These are phyloP conservation scores for Smittium culicis DNA, from an alignment of 371 early-diverging fungal species.

Conservation along the genomic window DNA sequence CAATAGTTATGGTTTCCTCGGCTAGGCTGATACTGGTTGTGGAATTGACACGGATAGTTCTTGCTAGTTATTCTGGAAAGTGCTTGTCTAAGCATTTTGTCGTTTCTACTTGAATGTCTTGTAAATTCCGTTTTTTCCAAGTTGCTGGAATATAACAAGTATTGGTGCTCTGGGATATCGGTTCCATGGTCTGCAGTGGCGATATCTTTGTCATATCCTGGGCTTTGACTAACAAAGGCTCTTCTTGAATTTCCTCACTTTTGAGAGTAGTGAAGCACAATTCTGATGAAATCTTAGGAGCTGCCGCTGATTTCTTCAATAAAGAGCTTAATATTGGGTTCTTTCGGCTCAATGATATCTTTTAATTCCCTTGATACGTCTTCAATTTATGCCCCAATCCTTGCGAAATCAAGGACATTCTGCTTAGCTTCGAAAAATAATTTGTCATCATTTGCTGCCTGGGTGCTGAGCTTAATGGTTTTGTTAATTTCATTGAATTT, in stretches of 20 bases:
- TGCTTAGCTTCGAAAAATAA: not conserved
- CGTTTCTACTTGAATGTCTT: not conserved
- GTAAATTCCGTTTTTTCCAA: not conserved
- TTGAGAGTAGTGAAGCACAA: not conserved
- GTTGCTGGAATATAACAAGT: not conserved
- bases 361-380: not conserved
- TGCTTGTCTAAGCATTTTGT: no score
- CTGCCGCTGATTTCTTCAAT: not conserved
- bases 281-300: not conserved
- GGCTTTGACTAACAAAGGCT: not conserved
- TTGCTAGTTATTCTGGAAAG: no score
- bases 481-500: not conserved
- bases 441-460: not conserved
- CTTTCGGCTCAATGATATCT: not conserved
- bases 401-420: not conserved
- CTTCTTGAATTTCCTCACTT: not conserved
- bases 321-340: not conserved
- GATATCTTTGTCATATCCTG: not conserved
- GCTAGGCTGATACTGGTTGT: no score
- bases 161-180: not conserved
- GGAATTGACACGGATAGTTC: no score
- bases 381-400: not conserved
- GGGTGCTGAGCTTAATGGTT: not conserved
- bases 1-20: no score
- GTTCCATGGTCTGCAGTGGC: not conserved